A percentile compares a stretch with the other conserved stretches of the same genome.
These are phyloP conservation scores for Nicotiana undulata DNA, from an alignment of 257 asterid species.

Conservation along the genomic window DNA sequence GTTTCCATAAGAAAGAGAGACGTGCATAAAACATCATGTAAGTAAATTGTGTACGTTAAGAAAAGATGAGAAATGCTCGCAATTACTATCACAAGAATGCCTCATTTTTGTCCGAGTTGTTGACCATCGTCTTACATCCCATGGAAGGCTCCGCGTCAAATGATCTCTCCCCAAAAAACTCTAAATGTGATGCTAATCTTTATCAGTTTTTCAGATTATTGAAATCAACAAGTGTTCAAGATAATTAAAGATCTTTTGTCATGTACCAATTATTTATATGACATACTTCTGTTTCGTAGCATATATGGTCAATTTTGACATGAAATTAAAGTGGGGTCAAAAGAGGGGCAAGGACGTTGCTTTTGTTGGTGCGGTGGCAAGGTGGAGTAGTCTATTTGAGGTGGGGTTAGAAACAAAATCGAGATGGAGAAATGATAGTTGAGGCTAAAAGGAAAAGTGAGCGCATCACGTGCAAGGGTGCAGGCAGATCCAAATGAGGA, in stretches of 20 bases:
- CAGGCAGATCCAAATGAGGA: constrained; percentile 20
- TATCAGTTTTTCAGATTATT: neutral
- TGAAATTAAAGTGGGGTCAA: neutral
- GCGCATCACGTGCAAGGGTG: constrained; percentile 29
- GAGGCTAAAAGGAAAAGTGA: constrained; percentile 2
- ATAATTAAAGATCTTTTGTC: too few relatives aligned
- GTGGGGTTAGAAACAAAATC: neutral
- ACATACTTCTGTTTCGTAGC: neutral
- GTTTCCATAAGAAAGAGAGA: neutral
- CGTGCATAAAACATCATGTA: neutral
- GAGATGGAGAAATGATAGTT: constrained; percentile 7
- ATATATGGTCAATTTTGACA: neutral
- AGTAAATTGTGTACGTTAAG: neutral
- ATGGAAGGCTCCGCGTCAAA: neutral
- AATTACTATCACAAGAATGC: neutral
- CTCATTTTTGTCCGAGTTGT: neutral
- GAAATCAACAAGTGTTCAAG: neutral
- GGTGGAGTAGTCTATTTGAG: constrained; percentile 24
- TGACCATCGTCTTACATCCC: neutral
- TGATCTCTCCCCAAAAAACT: neutral
- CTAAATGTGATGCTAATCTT: neutral
- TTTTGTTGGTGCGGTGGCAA: neutral
- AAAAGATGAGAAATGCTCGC: neutral
- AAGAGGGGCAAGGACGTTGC: neutral
- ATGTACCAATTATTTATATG: neutral